Evolutionary conservation across 2,329 filamentous ascomycete genomes (phyloP), one percentile per base, ranked within the genome.

Genomic region (Cladosporium cucumerinum): DNA sequence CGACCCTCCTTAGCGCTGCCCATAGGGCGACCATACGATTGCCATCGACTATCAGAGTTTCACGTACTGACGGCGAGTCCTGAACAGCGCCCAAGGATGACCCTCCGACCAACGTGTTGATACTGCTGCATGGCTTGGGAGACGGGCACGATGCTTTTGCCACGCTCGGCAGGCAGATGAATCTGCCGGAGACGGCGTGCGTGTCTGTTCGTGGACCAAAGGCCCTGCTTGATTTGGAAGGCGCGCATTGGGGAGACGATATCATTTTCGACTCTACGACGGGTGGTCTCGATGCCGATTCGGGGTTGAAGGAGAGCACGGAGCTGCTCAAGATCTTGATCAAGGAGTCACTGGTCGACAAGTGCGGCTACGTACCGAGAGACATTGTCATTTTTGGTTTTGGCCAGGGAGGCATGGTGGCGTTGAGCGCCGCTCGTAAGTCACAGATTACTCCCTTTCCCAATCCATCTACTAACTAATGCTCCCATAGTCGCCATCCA

Each of bases 41-140:
- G 28, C 28, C 10, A 25, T 51, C 12, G 11, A 16, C 26, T 23
- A 46, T 51, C 43, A 61, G 21, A 51, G 46, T 61, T 61, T 39
- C 43, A 21, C 12, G 12, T 2, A 57, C 51, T 63, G 60, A 55
- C 49, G 10, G n/a, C 34, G 14, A 60, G 39, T 10, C 39, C 39
- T 46, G 2, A 16, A 72, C 77, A 73, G 80, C 81, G 16, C 72
- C 84, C 43, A 67, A 70, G 34, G 73, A 75, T 28, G 86, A 89
- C 66, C 84, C 85, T 14, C 86, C 89, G 11, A 90, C 87, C 51
- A 89, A 93, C 71, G 83, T 96, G 70, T 86, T 96, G 67, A 79
- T 96, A 73, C 85, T 96, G 60, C 86, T 96, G 65, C 93, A 96
- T 77, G 92, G 92, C 68, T 85, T 96, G 14, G 93, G 93, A 67